Base-by-base conservation (phyloP, 2,329 filamentous ascomycete species). In the Botrytis medusae region DNA sequence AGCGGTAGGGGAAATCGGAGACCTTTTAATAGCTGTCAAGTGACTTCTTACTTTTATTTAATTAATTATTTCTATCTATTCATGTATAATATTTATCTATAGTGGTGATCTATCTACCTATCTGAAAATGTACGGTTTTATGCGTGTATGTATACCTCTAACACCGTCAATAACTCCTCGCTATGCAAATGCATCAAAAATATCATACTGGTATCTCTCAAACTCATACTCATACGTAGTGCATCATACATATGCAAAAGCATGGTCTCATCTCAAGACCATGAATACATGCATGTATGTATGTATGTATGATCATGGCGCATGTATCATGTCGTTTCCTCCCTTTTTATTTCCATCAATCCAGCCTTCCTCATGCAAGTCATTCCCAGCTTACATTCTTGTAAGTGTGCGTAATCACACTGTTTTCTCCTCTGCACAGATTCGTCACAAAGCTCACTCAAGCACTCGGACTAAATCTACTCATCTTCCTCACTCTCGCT, bases 401-500 rank as follows among this genome's bases (percentile, higher is more conserved):
- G 57, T 60, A 22, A 16, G 34, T 25, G 34, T 37, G 32, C 16
- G 14, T 40, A 44, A 44, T 1, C 8, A 2, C 16, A 6, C n/a
- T 3, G 2, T 32, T n/a, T 40, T 1, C 1, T 14, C 18, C 25
- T 32, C 12, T 10, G 2, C 60, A 16, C n/a, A n/a, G 25, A 29
- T 12, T 54, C 25, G 1, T 54, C n/a, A 5, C 2, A 54, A 42
- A n/a, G n/a, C 40, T n/a, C 25, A 32, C 42, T 65, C 20, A 34
- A 12, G 20, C 59, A 65, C 46, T 44, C 20, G 70, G 70, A 60
- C 37, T 46, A 60, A 72, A 89, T 60, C 83, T 81, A 81, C 87
- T 90, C 80, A 82, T 86, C 63, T 82, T 79, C 54, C 71, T 69
- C 22, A 72, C 51, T n/a, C 34, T 46, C n/a, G 44, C 57, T 2